phyloP scores from a whole-genome alignment of 2,329 filamentous ascomycete genomes.

The Aspergillus costaricaensis region DNA sequence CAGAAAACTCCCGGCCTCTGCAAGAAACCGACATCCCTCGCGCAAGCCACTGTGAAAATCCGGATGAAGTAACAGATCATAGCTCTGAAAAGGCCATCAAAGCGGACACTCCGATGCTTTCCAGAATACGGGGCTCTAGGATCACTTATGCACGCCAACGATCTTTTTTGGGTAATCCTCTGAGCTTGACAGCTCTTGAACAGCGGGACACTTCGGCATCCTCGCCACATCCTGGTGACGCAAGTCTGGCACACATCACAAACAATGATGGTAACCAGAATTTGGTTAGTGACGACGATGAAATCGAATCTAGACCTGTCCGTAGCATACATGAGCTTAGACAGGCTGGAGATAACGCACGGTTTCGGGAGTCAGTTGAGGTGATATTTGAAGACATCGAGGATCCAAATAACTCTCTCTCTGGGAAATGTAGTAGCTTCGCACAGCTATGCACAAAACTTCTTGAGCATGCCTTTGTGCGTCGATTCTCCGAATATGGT shows the following conservation, averaged over 20 bases:
- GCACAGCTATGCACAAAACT: conserved; percentile 59
- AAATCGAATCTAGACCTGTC: conserved; percentile 47
- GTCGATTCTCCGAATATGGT: conserved; percentile 70
- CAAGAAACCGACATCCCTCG: not conserved
- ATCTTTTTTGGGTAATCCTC: conserved; percentile 60
- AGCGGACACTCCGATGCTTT: conserved; percentile 18
- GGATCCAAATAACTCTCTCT: conserved; percentile 46
- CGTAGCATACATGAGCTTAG: conserved; percentile 64
- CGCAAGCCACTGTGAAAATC: not conserved
- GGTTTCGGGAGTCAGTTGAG: conserved; percentile 58
- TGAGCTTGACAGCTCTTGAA: conserved; percentile 16
- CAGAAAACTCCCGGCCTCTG: not conserved
- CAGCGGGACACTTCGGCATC: conserved; percentile 1
- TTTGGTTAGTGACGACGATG: conserved; percentile 48
- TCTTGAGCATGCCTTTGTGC: conserved; percentile 41
- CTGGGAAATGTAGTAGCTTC: conserved; percentile 55
- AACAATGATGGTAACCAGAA: conserved; percentile 14
- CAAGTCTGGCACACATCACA: conserved; percentile 7
- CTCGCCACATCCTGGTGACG: conserved; percentile 4
- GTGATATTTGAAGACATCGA: conserved; percentile 62
- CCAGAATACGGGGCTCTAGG: conserved; percentile 41
- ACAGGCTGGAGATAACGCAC: conserved; percentile 58
- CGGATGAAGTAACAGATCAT: not conserved
- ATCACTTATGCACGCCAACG: conserved; percentile 62
- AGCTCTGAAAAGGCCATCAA: conserved; percentile 10